A percentile compares a stretch with the other conserved stretches of the same genome.
phyloP scores from a whole-genome alignment of 768 basidiomycete genomes.

The Sistotremastrum suecicum region DNA sequence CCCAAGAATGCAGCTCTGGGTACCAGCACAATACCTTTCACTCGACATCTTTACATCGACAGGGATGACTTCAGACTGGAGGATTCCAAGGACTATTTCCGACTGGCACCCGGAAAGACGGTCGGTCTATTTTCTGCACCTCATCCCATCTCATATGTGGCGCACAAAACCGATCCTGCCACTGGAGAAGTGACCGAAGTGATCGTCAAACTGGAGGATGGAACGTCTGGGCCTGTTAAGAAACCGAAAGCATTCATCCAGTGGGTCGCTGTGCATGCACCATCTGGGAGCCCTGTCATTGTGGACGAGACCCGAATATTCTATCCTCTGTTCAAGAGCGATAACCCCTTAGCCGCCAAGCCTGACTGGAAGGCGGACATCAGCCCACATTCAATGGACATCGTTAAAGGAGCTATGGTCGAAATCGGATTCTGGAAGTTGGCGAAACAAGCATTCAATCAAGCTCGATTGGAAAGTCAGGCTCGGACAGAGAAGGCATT shows the following conservation, averaged over 20 bases:
- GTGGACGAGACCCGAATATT: slow-evolving; percentile 89
- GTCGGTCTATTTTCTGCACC: slow-evolving; percentile 94
- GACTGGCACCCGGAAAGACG: slow-evolving; percentile 93
- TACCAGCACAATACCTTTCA: slow-evolving; percentile 68
- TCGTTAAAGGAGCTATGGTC: slow-evolving; percentile 67
- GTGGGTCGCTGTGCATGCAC: slow-evolving; percentile 82
- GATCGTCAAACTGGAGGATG: slow-evolving; percentile 63
- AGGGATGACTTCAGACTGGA: slow-evolving; percentile 82
- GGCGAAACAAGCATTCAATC: slow-evolving; percentile 48
- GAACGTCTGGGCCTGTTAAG: slow-evolving; percentile 30
- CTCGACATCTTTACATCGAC: slow-evolving; percentile 84
- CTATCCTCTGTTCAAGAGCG: slow-evolving; percentile 87
- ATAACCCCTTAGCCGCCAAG: slow-evolving; percentile 56
- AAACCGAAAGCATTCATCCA: slow-evolving; percentile 94
- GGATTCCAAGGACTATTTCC: slow-evolving; percentile 92
- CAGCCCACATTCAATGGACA: slow-evolving; percentile 66
- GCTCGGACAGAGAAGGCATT: slow-evolving; percentile 47
- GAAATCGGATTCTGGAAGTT: slow-evolving; percentile 85
- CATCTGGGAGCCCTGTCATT: slow-evolving; percentile 66
- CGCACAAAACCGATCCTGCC: slow-evolving; percentile 60
- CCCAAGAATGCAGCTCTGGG: slow-evolving; percentile 88
- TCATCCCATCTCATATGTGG: slow-evolving; percentile 84
- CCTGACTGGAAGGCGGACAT: slow-evolving; percentile 77
- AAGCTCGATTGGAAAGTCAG: slow-evolving; percentile 53
- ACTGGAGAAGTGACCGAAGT: slow-evolving; percentile 72